Conservation (phyloP, 2,329 filamentous ascomycete genomes). For the Parafenestella ontariensis region DNA sequence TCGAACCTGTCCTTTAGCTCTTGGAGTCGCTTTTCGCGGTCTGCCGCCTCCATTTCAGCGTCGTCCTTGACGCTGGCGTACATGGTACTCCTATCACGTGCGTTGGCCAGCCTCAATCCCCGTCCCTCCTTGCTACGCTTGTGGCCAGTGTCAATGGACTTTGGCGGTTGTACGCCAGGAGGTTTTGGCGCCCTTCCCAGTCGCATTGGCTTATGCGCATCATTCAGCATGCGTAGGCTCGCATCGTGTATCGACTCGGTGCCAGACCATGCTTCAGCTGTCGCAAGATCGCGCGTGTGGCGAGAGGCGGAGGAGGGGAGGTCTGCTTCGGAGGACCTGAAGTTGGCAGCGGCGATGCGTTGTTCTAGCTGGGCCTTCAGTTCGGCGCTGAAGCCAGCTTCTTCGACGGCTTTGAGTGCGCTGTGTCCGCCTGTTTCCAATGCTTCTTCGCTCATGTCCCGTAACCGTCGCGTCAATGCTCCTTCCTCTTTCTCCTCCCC, state of each 20-base stretch:
- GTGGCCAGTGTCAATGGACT: slow-evolving; percentile 42
- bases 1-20: slow-evolving; percentile 83
- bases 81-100: slow-evolving; percentile 64
- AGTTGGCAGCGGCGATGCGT: slow-evolving; percentile 63
- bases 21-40: slow-evolving; percentile 73
- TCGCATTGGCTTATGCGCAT: slow-evolving; percentile 63
- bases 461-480: slow-evolving; percentile 65
- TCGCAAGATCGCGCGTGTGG: slow-evolving; percentile 72
- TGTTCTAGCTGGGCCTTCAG: slow-evolving; percentile 65
- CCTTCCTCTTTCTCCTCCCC: slow-evolving; percentile 50
- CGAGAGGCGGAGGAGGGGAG: slow-evolving; percentile 69
- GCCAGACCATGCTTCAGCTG: slow-evolving; percentile 77
- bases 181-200: slow-evolving; percentile 23
- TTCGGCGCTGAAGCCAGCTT: slow-evolving; percentile 69
- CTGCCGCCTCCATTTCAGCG: slow-evolving; percentile 68
- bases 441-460: slow-evolving; percentile 66
- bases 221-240: slow-evolving; percentile 78
- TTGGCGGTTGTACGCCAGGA: slow-evolving; percentile 33
- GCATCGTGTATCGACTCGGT: slow-evolving; percentile 76
- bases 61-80: slow-evolving; percentile 61
- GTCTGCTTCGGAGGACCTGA: slow-evolving; percentile 61
- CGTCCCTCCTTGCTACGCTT: slow-evolving; percentile 48
- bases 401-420: slow-evolving; percentile 63
- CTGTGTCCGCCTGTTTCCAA: slow-evolving; percentile 63
- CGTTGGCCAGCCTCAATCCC: slow-evolving; percentile 60